Evolutionary conservation across 306 rosid species (phyloP).

Genomic region (Prunus persica): Prunus_persica_NCBIv2 NC_034010.1:27646501-27647000

Average conservation of each 20-base stretch:
- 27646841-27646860: neutral
- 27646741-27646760: too few relatives aligned
- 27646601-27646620: neutral
- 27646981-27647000: slow-evolving; percentile 7
- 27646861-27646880: neutral
- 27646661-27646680: neutral
- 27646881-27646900: neutral
- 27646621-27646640: neutral
- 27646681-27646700: neutral
- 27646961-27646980: slow-evolving; percentile 65
- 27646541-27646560: slow-evolving; percentile 91
- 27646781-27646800: too few relatives aligned
- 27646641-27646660: neutral
- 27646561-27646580: slow-evolving; percentile 53
- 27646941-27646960: slow-evolving; percentile 94
- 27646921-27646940: slow-evolving; percentile 92
- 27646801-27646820: too few relatives aligned
- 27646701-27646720: neutral
- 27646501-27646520: slow-evolving; percentile 89
- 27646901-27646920: slow-evolving; percentile 75
- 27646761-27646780: too few relatives aligned
- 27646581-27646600: neutral
- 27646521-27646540: slow-evolving; percentile 81
- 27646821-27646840: neutral
- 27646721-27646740: neutral